A percentile compares a stretch with the other conserved stretches of the same genome.
Evolutionary conservation across 305 asterid species (phyloP).

Genomic region (Ajuga reptans): DNA sequence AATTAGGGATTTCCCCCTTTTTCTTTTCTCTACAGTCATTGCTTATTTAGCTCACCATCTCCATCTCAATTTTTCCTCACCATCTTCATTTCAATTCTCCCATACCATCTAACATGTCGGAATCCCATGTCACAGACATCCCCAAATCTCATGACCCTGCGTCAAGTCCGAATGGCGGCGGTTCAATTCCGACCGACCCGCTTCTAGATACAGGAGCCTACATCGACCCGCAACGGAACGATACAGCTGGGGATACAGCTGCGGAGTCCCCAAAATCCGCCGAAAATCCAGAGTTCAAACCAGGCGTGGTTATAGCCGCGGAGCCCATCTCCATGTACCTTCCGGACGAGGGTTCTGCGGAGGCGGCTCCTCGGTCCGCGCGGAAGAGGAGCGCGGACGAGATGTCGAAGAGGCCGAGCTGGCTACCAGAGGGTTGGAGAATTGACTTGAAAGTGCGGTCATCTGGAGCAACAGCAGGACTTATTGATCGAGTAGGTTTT

Average conservation of each 20-base stretch:
- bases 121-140: constrained; percentile 13
- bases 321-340: constrained; percentile 33
- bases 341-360: constrained; percentile 25
- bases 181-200: constrained; percentile 39
- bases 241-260: constrained; percentile 17
- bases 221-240: constrained; percentile 30
- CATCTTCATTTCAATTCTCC: background rate
- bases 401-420: constrained; percentile 49
- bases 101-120: constrained; percentile 31
- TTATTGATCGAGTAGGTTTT: constrained; percentile 49
- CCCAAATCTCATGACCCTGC: constrained; percentile 16
- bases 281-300: constrained; percentile 19
- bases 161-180: constrained; percentile 18
- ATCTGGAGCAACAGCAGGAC: constrained; percentile 69
- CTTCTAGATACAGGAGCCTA: constrained; percentile 45
- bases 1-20: constrained; percentile 16
- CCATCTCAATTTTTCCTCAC: background rate
- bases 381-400: constrained; percentile 41
- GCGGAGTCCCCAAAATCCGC: constrained; percentile 13
- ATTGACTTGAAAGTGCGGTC: constrained; percentile 45
- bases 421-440: constrained; percentile 63
- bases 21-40: background rate
- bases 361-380: constrained; percentile 24
- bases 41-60: background rate
- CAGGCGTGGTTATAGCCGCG: constrained; percentile 31